These are phyloP conservation scores for Calonectria multiphialidica DNA, from an alignment of 2,329 filamentous ascomycete species.

Conservation along the genomic window DNA sequence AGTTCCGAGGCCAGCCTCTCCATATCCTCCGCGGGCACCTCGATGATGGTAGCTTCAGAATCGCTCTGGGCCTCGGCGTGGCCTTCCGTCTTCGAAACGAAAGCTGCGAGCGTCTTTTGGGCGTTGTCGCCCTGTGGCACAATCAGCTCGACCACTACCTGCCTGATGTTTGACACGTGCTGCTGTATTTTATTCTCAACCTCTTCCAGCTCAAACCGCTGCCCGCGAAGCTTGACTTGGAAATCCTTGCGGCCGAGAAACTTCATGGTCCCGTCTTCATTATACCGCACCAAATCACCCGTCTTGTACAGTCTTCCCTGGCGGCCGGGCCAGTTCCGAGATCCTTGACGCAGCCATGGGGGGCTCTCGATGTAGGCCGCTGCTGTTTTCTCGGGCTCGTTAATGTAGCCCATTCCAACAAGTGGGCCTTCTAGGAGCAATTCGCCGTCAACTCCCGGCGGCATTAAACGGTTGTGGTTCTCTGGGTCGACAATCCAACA, in stretches of 20 bases:
- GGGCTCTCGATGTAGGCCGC: slow-evolving; percentile 49
- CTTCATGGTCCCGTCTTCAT: slow-evolving; percentile 53
- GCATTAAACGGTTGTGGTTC: slow-evolving; percentile 35
- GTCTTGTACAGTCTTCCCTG: slow-evolving; percentile 54
- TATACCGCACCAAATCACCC: slow-evolving; percentile 59
- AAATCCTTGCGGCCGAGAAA: slow-evolving; percentile 41
- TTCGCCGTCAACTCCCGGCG: slow-evolving; percentile 55
- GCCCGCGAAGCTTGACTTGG: slow-evolving; percentile 29
- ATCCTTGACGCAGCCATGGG: slow-evolving; percentile 45
- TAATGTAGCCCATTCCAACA: slow-evolving; percentile 63
- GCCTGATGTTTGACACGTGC: not conserved
- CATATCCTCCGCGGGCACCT: too few species aligned
- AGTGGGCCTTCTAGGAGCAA: slow-evolving; percentile 58
- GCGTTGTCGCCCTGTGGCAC: not conserved
- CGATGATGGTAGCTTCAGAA: too few species aligned
- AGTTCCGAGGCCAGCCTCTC: slow-evolving; percentile 11
- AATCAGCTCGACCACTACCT: not conserved
- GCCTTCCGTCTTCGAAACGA: not conserved
- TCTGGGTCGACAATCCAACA: slow-evolving; percentile 42
- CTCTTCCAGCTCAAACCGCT: slow-evolving; percentile 26
- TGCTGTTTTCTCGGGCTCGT: slow-evolving; percentile 48
- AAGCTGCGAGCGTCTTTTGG: not conserved
- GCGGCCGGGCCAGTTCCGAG: slow-evolving; percentile 1
- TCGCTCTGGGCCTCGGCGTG: too few species aligned
- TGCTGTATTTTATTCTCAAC: slow-evolving; percentile 8